Base-by-base conservation (phyloP, 2,329 filamentous ascomycete genomes). In the Diaporthe citri region DNA sequence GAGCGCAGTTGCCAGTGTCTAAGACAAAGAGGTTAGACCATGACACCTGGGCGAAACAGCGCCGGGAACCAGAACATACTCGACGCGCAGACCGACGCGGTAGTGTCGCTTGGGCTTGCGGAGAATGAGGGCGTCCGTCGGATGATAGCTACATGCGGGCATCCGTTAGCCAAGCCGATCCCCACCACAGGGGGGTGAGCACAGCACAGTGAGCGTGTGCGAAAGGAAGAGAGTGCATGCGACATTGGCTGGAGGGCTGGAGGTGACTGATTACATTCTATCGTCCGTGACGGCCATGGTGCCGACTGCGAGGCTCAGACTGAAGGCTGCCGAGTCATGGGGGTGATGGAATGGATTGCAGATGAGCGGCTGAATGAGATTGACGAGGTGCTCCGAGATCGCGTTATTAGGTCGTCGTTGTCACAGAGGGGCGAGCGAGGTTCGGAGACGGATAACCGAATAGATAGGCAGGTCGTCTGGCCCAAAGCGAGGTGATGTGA, bases 1-100 rank as follows among this genome's bases (percentile, higher is more conserved):
- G 97, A 96, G 73, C 96, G 94, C 60, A 99, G 88, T 85, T 97
- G 94, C 92, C 93, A 96, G 85, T 97, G 94, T 78, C 93, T 96
- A 39, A 48, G 62, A 73, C 64, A 67, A 51, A 57, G 55, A 15
- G 31, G 66, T 74, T 51, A 74, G 67, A 51, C 36, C 51, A 36
- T n/a, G 25, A 39, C 17, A 34, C 39, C 10, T 74, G 74, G 57
- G 73, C 66, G 69, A 70, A 59, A 85, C 90, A 78, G 85, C 94
- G 91, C 90, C 90, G 67, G 91, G 91, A 69, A 89, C 88, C 79
- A 95, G 92, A 59, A 87, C 88, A 76, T 92, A 76, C 75, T 76
- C 75, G 72, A 74, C 73, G 60, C 56, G 75, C 36, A 76, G 60
- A 48, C 72, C 72, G 69, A 76, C 89, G 62, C 90, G 90, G 82